These are phyloP conservation scores for Collariella sp. DNA, from an alignment of 495 filamentous ascomycete species.

Conservation along the genomic window DNA sequence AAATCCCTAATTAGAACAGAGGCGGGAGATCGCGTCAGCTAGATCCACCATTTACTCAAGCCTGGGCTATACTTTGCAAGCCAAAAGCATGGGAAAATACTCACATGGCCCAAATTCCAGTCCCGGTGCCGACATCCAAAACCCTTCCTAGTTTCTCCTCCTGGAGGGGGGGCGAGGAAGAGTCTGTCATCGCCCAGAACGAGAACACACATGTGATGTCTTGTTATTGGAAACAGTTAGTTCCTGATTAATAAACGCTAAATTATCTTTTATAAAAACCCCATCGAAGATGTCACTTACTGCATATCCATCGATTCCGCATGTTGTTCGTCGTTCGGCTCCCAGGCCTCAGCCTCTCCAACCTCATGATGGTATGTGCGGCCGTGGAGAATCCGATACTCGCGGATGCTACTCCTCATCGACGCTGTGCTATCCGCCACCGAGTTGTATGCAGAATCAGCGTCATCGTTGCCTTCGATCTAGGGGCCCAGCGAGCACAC, in stretches of 20 bases:
- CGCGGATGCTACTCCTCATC: constrained; percentile 20
- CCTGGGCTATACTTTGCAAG: no score
- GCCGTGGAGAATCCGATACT: constrained; percentile 22
- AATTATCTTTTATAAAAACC: no score
- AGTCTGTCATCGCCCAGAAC: constrained; percentile 1
- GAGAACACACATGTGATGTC: not conserved
- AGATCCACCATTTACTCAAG: no score
- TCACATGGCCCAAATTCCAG: constrained; percentile 49
- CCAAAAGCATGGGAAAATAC: no score
- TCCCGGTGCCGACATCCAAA: constrained; percentile 55
- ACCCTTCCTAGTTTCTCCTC: constrained; percentile 18
- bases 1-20: constrained; percentile 24
- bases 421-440: constrained; percentile 12
- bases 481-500: not conserved
- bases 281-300: no score
- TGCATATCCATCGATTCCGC: not conserved
- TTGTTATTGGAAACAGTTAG: not conserved
- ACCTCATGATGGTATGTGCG: constrained; percentile 21
- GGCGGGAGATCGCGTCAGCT: no score
- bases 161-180: constrained; percentile 7
- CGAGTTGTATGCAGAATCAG: not conserved
- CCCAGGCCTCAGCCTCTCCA: constrained; percentile 20
- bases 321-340: not conserved
- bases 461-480: not conserved
- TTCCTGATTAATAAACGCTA: no score